A percentile compares a stretch with the other conserved stretches of the same genome.
Conservation (phyloP, 2,329 filamentous ascomycete species). For the Zarea fungicola region DNA sequence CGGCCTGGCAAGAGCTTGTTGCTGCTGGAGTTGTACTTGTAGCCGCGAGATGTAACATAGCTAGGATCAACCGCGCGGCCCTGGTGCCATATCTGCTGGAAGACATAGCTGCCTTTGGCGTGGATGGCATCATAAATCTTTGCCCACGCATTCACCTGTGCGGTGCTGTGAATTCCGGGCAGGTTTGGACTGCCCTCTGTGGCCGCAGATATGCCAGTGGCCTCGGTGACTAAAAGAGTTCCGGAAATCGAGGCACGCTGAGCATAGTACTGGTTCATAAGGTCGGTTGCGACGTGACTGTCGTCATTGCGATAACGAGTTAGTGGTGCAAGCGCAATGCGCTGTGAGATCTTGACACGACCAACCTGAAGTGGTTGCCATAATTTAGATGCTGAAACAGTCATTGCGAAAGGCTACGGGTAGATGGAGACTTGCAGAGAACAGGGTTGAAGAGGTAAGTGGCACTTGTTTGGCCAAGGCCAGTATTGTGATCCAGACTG, state of each 20-base stretch:
- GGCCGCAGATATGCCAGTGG: conserved; percentile 35
- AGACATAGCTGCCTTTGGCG: conserved; percentile 53
- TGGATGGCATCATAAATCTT: conserved; percentile 57
- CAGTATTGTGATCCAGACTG: too few relatives aligned
- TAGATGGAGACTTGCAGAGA: background rate
- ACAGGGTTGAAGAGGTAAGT: background rate
- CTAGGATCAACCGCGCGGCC: conserved; percentile 37
- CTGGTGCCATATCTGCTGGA: conserved; percentile 57
- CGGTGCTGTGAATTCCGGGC: conserved; percentile 51
- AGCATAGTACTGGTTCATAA: conserved; percentile 37
- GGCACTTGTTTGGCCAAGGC: background rate
- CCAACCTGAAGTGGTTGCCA: conserved; percentile 36
- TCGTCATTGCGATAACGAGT: conserved; percentile 47
- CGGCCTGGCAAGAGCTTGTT: conserved; percentile 39
- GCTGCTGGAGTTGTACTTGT: conserved; percentile 8
- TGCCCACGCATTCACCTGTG: conserved; percentile 55
- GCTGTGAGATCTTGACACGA: conserved; percentile 32
- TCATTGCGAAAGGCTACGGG: conserved; percentile 10
- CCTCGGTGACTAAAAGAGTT: conserved; percentile 40
- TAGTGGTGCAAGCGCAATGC: conserved; percentile 51
- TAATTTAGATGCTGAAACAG: conserved; percentile 13
- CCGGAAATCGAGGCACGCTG: conserved; percentile 40
- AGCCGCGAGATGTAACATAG: conserved; percentile 24
- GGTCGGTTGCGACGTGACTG: conserved; percentile 22
- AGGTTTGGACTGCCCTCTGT: conserved; percentile 29